phyloP scores from a whole-genome alignment of 352 stramenopile genomes.

The Pythium aquatile region DNA sequence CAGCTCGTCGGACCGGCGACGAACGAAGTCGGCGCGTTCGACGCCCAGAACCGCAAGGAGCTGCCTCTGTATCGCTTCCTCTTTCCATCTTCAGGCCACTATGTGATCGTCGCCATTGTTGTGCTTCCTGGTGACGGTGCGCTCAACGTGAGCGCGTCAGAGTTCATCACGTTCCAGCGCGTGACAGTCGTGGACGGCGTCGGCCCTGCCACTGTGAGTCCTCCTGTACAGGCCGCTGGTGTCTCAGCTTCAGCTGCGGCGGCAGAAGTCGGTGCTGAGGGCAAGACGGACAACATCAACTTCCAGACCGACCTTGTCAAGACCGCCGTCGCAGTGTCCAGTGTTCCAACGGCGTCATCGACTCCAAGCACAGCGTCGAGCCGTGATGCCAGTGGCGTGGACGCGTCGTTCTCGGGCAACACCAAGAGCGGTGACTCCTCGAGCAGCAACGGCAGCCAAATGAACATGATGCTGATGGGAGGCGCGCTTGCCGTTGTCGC shows the following conservation, averaged over 20 bases:
- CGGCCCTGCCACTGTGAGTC: slow-evolving; percentile 16
- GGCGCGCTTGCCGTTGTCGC: slow-evolving; percentile 8
- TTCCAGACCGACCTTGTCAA: slow-evolving; percentile 14
- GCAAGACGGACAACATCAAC: slow-evolving; percentile 20
- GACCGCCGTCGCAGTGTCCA: not conserved
- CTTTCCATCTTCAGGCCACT: slow-evolving; percentile 45
- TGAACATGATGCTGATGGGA: slow-evolving; percentile 21
- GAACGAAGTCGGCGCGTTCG: slow-evolving; percentile 40
- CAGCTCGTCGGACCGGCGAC: slow-evolving; percentile 34
- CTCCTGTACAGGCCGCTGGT: not conserved
- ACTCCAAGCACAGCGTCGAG: not conserved
- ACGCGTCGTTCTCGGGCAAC: slow-evolving; percentile 17
- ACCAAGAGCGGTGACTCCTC: slow-evolving; percentile 14
- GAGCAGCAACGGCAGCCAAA: slow-evolving; percentile 4
- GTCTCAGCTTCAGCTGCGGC: not conserved
- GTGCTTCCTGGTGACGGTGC: slow-evolving; percentile 43
- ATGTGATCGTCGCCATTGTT: slow-evolving; percentile 62
- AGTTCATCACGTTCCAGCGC: slow-evolving; percentile 68
- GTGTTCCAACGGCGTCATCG: not conserved
- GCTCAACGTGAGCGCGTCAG: slow-evolving; percentile 55
- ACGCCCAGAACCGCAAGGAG: slow-evolving; percentile 37
- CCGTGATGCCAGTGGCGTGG: slow-evolving; percentile 3
- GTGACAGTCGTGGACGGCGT: slow-evolving; percentile 47
- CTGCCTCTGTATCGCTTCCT: slow-evolving; percentile 51
- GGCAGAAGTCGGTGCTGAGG: slow-evolving; percentile 12